Evolutionary conservation across 2,329 filamentous ascomycete species (phyloP).

Genomic region (Xylariaceae sp.): DNA sequence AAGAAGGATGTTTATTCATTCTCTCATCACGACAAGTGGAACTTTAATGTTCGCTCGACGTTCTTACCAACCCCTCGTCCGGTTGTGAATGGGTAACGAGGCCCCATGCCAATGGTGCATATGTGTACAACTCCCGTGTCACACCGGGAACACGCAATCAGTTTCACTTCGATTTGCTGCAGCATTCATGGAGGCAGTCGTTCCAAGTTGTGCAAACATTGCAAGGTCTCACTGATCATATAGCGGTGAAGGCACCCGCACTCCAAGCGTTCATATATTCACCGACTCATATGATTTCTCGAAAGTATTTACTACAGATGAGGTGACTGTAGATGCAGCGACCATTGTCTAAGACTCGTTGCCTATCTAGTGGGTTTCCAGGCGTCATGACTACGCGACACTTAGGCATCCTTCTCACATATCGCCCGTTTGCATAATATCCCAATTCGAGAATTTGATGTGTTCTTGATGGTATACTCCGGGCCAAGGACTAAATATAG

Average conservation of each 20-base stretch:
- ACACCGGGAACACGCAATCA: conserved; percentile 26
- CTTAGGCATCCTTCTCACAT: not conserved
- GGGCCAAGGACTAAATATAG: not conserved
- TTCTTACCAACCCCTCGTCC: not conserved
- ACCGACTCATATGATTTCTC: not conserved
- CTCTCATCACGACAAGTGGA: not conserved
- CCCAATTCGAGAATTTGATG: not conserved
- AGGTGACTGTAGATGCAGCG: not conserved
- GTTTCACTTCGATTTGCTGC: conserved; percentile 2
- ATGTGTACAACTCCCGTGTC: conserved; percentile 15
- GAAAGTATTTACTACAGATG: not conserved
- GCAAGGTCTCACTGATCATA: not conserved
- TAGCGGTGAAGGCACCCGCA: conserved; percentile 10
- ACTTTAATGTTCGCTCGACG: not conserved
- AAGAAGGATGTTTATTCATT: not conserved
- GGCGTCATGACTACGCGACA: not conserved
- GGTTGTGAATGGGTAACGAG: not conserved
- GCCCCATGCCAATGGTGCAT: not conserved
- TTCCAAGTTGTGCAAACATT: conserved; percentile 12
- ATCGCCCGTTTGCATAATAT: conserved; percentile 1
- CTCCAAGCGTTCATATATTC: not conserved
- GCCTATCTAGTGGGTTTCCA: not conserved
- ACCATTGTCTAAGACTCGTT: not conserved
- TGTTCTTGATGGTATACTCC: conserved; percentile 1
- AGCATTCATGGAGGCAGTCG: not conserved